Percentiles rank a stretch among this genome's conserved stretches.
These are phyloP conservation scores for Globisporangium solare DNA, from an alignment of 352 stramenopile species.

Conservation along the genomic window DNA sequence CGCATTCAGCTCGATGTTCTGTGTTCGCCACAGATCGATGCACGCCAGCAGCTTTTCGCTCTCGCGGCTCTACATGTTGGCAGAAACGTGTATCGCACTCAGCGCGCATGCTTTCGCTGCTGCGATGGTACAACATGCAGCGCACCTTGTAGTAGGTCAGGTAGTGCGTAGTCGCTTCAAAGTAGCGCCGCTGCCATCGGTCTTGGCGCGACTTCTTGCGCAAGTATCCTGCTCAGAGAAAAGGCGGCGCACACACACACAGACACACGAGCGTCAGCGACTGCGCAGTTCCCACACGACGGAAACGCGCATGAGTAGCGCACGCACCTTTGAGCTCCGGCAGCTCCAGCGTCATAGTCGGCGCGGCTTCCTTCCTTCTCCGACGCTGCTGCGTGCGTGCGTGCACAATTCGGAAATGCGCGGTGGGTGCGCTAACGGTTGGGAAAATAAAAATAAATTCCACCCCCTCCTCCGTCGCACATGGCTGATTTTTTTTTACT, in stretches of 20 bases:
- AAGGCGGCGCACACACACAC: background rate
- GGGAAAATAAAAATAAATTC: slow-evolving; percentile 2
- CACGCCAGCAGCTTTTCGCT: slow-evolving; percentile 85
- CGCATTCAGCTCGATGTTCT: slow-evolving; percentile 68
- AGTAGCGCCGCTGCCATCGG: slow-evolving; percentile 96
- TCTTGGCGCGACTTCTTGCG: slow-evolving; percentile 91
- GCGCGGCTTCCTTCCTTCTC: background rate
- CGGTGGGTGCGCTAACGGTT: background rate
- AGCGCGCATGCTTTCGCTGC: background rate
- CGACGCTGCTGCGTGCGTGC: slow-evolving; percentile 1
- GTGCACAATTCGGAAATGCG: background rate
- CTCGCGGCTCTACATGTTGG: slow-evolving; percentile 53
- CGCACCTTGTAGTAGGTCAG: slow-evolving; percentile 98
- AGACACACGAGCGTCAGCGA: background rate
- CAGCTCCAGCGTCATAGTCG: slow-evolving; percentile 48
- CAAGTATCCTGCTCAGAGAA: slow-evolving; percentile 70
- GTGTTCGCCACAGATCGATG: slow-evolving; percentile 85
- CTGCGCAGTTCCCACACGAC: background rate
- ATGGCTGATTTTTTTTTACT: background rate
- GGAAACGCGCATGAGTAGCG: too few relatives aligned
- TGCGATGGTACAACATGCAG: background rate
- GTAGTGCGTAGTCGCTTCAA: slow-evolving; percentile 97
- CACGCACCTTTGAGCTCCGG: slow-evolving; percentile 76
- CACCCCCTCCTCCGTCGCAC: background rate
- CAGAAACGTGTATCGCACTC: background rate